These are phyloP conservation scores for Cicer judaicum DNA, from an alignment of 306 rosid species.

Conservation along the genomic window DNA sequence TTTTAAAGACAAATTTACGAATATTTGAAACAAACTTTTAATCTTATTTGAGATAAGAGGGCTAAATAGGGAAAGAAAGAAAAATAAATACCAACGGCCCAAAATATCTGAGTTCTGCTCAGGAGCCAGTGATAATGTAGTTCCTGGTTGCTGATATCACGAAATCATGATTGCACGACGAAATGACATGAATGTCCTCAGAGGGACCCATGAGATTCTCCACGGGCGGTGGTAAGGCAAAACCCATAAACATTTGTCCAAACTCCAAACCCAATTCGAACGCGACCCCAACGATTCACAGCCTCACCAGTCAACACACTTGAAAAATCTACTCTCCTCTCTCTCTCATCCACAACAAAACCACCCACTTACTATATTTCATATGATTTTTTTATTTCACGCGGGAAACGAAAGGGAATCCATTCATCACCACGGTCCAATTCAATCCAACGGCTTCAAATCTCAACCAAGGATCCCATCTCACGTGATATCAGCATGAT, in stretches of 20 bases:
- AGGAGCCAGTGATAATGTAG: too few species aligned
- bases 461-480: constrained; percentile 30
- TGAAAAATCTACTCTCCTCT: constrained; percentile 30
- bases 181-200: constrained; percentile 31
- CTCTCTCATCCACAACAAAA: background rate
- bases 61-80: too few species aligned
- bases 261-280: constrained; percentile 2
- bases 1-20: too few species aligned
- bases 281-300: constrained; percentile 33
- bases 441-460: constrained; percentile 33
- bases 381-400: background rate
- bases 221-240: constrained; percentile 16
- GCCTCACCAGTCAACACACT: constrained; percentile 25
- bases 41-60: too few species aligned
- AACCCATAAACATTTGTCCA: constrained; percentile 34
- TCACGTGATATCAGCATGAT: constrained; percentile 30
- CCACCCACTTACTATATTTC: constrained; percentile 17
- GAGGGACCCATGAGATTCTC: constrained; percentile 30
- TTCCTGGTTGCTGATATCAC: background rate
- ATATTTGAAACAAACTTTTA: too few species aligned
- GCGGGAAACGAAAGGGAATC: constrained; percentile 15
- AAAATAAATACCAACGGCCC: background rate
- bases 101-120: background rate
- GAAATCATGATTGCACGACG: background rate
- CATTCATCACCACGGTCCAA: constrained; percentile 46